These are phyloP conservation scores for Actinidia arguta DNA, from an alignment of 179 eudicot species.

Conservation along the genomic window DNA sequence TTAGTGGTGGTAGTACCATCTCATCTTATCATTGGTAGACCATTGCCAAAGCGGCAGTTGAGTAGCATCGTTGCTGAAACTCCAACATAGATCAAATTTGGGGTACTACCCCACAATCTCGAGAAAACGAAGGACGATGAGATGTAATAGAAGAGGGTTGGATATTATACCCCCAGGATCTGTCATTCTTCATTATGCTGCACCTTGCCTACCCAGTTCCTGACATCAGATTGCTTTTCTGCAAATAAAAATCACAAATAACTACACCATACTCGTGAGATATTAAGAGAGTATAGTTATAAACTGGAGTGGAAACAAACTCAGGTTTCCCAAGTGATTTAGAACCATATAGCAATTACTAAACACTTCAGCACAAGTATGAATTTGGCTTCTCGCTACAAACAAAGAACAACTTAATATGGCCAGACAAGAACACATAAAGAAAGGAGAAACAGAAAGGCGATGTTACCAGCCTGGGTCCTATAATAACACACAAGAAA, in stretches of 20 bases:
- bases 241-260: background rate
- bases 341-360: too few species aligned
- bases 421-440: too few species aligned
- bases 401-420: too few species aligned
- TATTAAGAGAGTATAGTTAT: background rate
- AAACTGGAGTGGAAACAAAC: background rate
- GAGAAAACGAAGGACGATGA: background rate
- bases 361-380: too few species aligned
- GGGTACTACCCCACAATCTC: background rate
- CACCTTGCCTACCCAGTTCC: background rate
- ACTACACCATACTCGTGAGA: background rate
- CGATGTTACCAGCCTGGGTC: too few species aligned
- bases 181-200: background rate
- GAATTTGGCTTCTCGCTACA: too few species aligned
- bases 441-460: too few species aligned
- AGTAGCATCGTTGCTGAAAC: background rate
- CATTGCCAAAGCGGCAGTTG: background rate
- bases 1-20: background rate
- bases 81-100: background rate
- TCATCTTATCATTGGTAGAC: background rate
- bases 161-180: background rate
- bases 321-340: background rate
- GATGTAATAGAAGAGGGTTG: background rate
- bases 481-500: too few species aligned
- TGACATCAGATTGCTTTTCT: background rate